Percentiles rank a stretch among this genome's conserved stretches.
Evolutionary conservation across 805 yeast species (phyloP).

Genomic region (Schwanniomyces occidentalis): DNA sequence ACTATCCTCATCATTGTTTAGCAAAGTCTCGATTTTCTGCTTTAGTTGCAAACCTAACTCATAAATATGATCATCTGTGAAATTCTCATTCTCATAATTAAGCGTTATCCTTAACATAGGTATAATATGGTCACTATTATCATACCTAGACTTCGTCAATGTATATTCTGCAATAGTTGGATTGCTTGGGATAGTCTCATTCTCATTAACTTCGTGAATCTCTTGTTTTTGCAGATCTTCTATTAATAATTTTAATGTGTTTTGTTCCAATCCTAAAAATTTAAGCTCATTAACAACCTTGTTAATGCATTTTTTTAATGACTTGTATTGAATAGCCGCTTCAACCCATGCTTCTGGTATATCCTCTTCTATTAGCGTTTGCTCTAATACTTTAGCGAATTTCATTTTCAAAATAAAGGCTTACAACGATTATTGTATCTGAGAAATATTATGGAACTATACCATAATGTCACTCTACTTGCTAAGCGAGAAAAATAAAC

Average conservation of each 20-base stretch:
- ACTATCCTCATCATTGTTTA: constrained; percentile 16
- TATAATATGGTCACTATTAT: constrained; percentile 23
- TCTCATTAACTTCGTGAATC: constrained; percentile 32
- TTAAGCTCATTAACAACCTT: constrained; percentile 64
- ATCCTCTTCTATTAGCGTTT: constrained; percentile 57
- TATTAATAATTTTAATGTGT: constrained; percentile 39
- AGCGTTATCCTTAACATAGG: constrained; percentile 42
- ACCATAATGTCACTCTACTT: no score
- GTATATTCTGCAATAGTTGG: constrained; percentile 46
- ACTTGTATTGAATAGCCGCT: constrained; percentile 71
- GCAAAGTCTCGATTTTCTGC: constrained; percentile 23
- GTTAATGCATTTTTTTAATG: constrained; percentile 65
- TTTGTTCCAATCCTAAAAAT: constrained; percentile 55
- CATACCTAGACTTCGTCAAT: constrained; percentile 26
- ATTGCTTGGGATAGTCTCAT: constrained; percentile 33
- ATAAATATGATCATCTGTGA: constrained; percentile 34
- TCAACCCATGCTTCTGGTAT: constrained; percentile 69
- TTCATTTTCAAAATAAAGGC: no score
- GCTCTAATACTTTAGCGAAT: constrained; percentile 72
- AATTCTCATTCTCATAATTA: constrained; percentile 27
- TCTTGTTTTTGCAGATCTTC: constrained; percentile 23
- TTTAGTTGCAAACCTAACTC: constrained; percentile 30
- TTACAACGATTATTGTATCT: no score
- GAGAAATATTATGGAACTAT: no score
- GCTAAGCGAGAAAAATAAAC: no score